phyloP scores from a whole-genome alignment of 495 filamentous ascomycete species.

The Annulohypoxylon maeteangense region DNA sequence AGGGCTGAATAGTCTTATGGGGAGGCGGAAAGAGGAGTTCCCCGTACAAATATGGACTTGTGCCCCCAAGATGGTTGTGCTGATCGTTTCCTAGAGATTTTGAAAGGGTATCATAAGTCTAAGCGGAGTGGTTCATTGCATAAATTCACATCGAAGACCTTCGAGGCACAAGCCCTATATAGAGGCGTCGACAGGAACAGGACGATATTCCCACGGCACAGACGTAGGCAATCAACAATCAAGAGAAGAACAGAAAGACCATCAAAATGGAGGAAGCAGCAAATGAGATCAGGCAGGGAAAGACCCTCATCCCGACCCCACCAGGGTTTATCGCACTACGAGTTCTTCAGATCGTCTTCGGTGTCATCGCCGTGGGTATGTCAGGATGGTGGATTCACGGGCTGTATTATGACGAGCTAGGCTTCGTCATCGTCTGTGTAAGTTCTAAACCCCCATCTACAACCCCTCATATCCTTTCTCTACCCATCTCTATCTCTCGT shows the following conservation, averaged over 20 bases:
- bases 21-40: constrained; percentile 1
- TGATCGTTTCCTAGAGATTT: background rate
- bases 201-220: background rate
- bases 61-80: background rate
- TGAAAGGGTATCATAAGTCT: background rate
- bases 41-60: constrained; percentile 33
- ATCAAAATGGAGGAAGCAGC: constrained; percentile 28
- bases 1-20: constrained; percentile 17
- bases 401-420: constrained; percentile 49
- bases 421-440: constrained; percentile 57
- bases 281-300: constrained; percentile 34
- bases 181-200: background rate
- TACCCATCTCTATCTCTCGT: background rate
- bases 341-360: constrained; percentile 53
- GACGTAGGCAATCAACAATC: background rate
- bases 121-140: background rate
- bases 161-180: background rate
- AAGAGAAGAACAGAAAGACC: background rate
- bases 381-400: constrained; percentile 56
- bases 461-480: background rate
- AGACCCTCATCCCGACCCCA: constrained; percentile 50
- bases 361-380: constrained; percentile 51
- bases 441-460: constrained; percentile 23
- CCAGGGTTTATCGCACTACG: constrained; percentile 53
- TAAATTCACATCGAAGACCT: background rate